Conservation (phyloP, 2,329 filamentous ascomycete genomes). For the Xylaria sp. region DNA sequence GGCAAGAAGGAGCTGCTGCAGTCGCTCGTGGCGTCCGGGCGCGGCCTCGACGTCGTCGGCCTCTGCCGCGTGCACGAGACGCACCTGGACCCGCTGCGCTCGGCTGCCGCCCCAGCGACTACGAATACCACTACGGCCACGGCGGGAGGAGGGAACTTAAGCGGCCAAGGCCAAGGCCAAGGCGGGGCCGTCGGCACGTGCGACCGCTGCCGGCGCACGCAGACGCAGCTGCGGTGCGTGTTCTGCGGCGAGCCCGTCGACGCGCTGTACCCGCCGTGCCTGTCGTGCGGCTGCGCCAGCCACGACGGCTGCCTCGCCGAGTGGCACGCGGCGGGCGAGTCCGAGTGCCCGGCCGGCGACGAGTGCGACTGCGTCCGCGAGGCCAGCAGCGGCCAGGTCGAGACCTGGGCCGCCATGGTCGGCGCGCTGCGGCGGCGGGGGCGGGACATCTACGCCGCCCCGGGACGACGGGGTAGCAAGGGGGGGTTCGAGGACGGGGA, state of each 20-base stretch:
- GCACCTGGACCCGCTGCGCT: conserved; percentile 63
- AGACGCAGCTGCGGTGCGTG: conserved; percentile 62
- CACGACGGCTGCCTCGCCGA: conserved; percentile 62
- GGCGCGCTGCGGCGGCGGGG: conserved; percentile 44
- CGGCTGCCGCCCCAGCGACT: conserved; percentile 39
- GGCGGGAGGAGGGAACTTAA: too few relatives aligned
- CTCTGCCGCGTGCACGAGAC: conserved; percentile 65
- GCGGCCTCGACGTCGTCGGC: conserved; percentile 64
- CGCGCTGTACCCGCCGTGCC: conserved; percentile 62
- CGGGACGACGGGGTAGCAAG: too few relatives aligned
- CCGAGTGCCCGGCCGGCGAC: conserved; percentile 63
- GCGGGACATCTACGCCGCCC: too few relatives aligned
- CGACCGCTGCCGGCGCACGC: conserved; percentile 54
- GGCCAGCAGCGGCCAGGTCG: conserved; percentile 59
- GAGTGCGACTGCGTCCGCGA: conserved; percentile 65
- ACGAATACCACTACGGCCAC: too few relatives aligned
- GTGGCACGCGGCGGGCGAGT: conserved; percentile 61
- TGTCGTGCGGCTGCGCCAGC: conserved; percentile 64
- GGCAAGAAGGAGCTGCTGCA: conserved; percentile 58
- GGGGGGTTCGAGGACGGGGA: conserved; percentile 24
- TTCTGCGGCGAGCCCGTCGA: conserved; percentile 65
- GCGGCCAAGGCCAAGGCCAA: too few relatives aligned
- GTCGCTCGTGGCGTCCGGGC: conserved; percentile 53
- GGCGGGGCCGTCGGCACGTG: conserved; percentile 47
- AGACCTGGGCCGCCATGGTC: conserved; percentile 62